Base-by-base conservation (phyloP, 176 grass and related monocot genomes). In the Hyparrhenia diplandra region DNA sequence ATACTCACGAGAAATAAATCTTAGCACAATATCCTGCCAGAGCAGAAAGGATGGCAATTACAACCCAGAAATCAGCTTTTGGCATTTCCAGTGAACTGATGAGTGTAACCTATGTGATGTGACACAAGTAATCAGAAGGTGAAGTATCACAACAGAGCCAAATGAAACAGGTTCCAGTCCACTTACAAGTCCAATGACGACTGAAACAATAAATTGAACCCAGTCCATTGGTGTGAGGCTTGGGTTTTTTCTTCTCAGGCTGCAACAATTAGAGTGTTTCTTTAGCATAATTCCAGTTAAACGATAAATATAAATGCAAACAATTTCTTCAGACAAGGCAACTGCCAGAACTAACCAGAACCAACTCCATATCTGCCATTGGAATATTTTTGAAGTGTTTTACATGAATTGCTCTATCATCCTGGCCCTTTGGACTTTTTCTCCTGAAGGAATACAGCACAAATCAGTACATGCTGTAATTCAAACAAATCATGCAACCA, bases 301-400 rank as follows among this genome's bases (percentile, higher is more conserved):
- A 77, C 10, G 66, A 65, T 7, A 82, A 47, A 69, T 24, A 29
- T 55, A 17, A 10, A 80, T 36, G 29, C 27, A 11, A 67, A 27
- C 67, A 9, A 5, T 49, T 47, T 80, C 41, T 41, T 35, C 20
- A 75, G 46, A 62, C 46, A 79, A 58, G 28, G 28, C 14, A 78
- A 28, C 31, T 29, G 67, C 23, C 8, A 62, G 24, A 42, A 62
- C 92, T 91, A 60, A 99, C 92, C 88, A 99, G 82, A 84, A 99
- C 92, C 79, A 99, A 84, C 84, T 95, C 96, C 96, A 95, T 99
- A 83, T 99, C 96, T 81, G 96, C 96, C 92, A 99, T 99, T n/a
- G 90, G 96, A 49, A 99, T 99, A 85, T 93, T 95, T n/a, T 93
- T 99, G 84, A 95, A 95, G 78, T 99, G 96, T 71, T 99, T 99